phyloP scores from a whole-genome alignment of 768 basidiomycete species.

The Lentinula boryana region DNA sequence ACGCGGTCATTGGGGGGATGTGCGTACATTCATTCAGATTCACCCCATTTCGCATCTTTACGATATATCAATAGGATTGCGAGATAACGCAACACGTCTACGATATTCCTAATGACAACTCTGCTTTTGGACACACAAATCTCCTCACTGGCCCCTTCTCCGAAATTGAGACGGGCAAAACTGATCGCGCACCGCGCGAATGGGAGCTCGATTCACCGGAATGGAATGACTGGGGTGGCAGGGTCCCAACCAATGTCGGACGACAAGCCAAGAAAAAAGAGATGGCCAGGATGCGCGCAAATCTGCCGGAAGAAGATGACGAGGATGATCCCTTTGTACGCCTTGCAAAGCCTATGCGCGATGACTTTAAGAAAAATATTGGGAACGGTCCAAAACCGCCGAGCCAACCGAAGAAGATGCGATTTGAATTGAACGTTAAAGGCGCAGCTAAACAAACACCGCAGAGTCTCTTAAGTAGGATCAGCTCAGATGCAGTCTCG shows the following conservation, averaged over 20 bases:
- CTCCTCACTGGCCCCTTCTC: slow-evolving; percentile 62
- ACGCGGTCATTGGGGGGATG: slow-evolving; percentile 74
- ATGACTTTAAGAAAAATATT: neutral
- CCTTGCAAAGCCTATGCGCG: slow-evolving; percentile 9
- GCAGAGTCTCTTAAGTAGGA: neutral
- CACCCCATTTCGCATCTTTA: neutral
- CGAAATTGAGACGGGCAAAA: slow-evolving; percentile 29
- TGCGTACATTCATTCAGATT: slow-evolving; percentile 26
- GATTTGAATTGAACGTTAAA: slow-evolving; percentile 11
- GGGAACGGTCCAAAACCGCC: neutral
- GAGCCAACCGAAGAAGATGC: slow-evolving; percentile 23
- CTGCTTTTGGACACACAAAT: slow-evolving; percentile 65
- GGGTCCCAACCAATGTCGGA: slow-evolving; percentile 55
- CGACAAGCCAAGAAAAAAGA: slow-evolving; percentile 58
- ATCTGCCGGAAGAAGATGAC: slow-evolving; percentile 50
- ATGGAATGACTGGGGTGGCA: slow-evolving; percentile 39
- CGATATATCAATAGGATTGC: slow-evolving; percentile 48
- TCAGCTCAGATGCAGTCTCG: neutral
- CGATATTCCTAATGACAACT: slow-evolving; percentile 44
- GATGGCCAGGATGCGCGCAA: slow-evolving; percentile 44
- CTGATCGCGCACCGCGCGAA: slow-evolving; percentile 31
- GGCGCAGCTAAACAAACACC: neutral
- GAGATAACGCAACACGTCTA: slow-evolving; percentile 32
- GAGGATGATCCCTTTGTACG: slow-evolving; percentile 61
- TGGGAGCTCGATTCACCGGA: slow-evolving; percentile 34